Evolutionary conservation across 106 monocot genomes (phyloP), one percentile per base, ranked within the genome.

Genomic region (Ottelia alismoides): DNA sequence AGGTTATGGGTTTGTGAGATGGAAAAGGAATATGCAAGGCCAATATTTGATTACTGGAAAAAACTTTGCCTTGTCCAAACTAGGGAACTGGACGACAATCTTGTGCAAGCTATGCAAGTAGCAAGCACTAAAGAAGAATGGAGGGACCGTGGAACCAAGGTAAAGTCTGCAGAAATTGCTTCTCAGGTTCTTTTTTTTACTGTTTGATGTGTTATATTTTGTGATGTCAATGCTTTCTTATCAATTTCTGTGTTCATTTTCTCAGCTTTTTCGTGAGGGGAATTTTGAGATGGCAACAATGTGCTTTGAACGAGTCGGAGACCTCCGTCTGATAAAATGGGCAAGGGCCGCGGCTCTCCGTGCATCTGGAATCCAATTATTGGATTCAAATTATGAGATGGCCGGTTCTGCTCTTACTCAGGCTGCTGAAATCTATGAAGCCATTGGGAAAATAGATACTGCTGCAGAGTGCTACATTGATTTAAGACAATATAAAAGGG

Each of bases 11-110:
- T 87, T 52, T 78, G 75, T 70, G 87, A 87, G 47, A 78, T 53
- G 31, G 28, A 20, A 5, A 47, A 57, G 43, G 75, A 78, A 24
- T 66, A 58, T 17, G 61, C 71, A 19, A 64, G 66, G 18, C 87
- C 87, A 0, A 75, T 87, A 61, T 87, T 81, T 78, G 70, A 82
- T 45, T 87, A 78, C 25, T 87, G 81, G 87, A 81, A 82, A 23
- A 72, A 27, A 14, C 43, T 81, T 17, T 69, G 81, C 31, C 65
- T 81, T 35, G 81, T 82, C 3, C 65, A 72, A 58, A 69, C 57
- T 51, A 77, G 71, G 52, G 17, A 54, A 3, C 30, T 78, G 26
- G 78, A 82, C 51, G 2, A 22, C 5, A 68, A 65, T 31, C 22
- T 81, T 31, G 72, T 66, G 0, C 28, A 72, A 28, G 45, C 49